Conservation (phyloP, 2,329 filamentous ascomycete genomes). For the Xylaria sp. region DNA sequence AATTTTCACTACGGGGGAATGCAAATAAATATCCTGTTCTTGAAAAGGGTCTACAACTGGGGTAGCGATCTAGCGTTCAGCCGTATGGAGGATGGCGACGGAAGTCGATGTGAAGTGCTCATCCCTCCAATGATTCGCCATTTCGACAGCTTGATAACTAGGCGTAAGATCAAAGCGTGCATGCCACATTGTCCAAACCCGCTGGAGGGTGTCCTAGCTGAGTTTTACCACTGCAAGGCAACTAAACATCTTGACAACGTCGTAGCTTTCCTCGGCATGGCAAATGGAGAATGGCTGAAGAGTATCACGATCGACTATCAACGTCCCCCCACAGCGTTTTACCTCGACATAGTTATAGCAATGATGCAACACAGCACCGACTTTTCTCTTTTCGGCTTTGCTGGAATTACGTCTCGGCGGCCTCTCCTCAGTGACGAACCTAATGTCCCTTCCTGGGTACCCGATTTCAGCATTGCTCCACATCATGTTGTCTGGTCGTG, state of each 20-base stretch:
- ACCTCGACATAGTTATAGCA: background rate
- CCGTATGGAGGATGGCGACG: background rate
- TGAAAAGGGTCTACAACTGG: background rate
- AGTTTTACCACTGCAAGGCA: conserved; percentile 11
- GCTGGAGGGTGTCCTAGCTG: conserved; percentile 1
- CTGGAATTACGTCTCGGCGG: conserved; percentile 1
- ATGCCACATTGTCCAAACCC: background rate
- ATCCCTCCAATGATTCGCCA: conserved; percentile 12
- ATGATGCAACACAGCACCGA: conserved; percentile 4
- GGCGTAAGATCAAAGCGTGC: too few species aligned
- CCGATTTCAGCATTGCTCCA: conserved; percentile 4
- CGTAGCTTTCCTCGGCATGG: conserved; percentile 3
- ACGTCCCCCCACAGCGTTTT: background rate
- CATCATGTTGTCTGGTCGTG: background rate
- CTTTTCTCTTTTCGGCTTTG: conserved; percentile 6
- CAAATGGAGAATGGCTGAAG: background rate
- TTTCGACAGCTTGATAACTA: background rate
- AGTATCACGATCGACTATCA: background rate
- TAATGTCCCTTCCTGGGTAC: conserved; percentile 2
- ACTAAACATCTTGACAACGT: conserved; percentile 9
- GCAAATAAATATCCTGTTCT: background rate
- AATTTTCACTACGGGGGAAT: conserved; percentile 6
- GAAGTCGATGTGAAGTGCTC: conserved; percentile 3
- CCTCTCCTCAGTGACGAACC: background rate
- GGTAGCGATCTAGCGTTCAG: conserved; percentile 8